Evolutionary conservation across 1,284 basidiomycete genomes (phyloP).

Genomic region (Sporisorium exsertum): DNA sequence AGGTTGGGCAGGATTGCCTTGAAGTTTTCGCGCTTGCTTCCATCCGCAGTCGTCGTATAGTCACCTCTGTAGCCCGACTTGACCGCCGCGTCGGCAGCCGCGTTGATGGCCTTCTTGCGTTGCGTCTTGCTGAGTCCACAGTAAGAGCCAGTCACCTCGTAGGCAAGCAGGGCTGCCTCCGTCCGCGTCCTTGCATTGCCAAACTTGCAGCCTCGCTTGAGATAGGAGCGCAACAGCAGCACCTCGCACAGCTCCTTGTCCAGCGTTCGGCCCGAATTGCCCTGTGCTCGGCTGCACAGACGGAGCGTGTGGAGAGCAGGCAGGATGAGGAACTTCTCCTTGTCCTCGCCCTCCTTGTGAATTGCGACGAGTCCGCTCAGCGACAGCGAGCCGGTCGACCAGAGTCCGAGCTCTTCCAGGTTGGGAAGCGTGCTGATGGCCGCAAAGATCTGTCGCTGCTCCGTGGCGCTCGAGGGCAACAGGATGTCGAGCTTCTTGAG

Average conservation of each 20-base stretch:
- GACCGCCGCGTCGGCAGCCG: background rate
- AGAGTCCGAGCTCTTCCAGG: constrained; percentile 21
- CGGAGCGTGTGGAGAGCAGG: constrained; percentile 12
- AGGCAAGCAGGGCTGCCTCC: constrained; percentile 5
- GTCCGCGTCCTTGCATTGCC: constrained; percentile 7
- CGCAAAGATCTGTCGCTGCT: constrained; percentile 8
- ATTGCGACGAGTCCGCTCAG: constrained; percentile 3
- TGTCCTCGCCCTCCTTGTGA: background rate
- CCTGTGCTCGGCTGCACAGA: background rate
- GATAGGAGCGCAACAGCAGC: constrained; percentile 14
- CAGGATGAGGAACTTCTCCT: background rate
- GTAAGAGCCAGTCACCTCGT: background rate
- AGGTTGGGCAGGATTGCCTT: constrained; percentile 9
- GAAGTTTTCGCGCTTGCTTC: constrained; percentile 12
- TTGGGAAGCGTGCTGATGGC: constrained; percentile 13
- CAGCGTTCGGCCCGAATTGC: background rate
- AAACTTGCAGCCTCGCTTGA: constrained; percentile 5
- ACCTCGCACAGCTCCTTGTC: constrained; percentile 16
- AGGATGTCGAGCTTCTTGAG: constrained; percentile 28
- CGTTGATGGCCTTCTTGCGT: constrained; percentile 10
- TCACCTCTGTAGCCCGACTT: constrained; percentile 6
- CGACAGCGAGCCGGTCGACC: background rate
- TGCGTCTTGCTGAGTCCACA: constrained; percentile 7
- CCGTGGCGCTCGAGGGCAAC: constrained; percentile 1
- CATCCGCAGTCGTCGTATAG: background rate